Evolutionary conservation across 1,284 basidiomycete genomes (phyloP).

Genomic region (Neolentinus lepideus): DNA sequence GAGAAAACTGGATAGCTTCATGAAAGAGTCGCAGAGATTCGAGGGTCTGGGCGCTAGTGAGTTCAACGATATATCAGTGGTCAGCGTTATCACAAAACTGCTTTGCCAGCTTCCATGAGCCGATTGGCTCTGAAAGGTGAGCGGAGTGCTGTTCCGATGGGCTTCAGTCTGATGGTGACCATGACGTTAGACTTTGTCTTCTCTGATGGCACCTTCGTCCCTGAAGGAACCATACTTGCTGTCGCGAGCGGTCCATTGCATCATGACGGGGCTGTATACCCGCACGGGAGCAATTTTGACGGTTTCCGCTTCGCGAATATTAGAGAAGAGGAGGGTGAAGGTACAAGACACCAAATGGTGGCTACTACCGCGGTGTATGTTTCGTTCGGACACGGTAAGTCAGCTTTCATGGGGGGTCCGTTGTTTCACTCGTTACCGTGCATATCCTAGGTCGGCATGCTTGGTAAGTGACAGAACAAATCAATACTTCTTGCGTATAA

Average conservation of each 20-base stretch:
- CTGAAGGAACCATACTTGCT: neutral
- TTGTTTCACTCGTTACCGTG: neutral
- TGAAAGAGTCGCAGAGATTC: conserved; percentile 36
- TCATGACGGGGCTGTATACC: neutral
- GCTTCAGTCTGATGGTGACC: neutral
- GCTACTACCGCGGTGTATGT: conserved; percentile 28
- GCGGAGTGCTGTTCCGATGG: neutral
- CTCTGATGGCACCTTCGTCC: conserved; percentile 1
- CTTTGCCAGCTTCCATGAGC: neutral
- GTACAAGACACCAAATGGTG: conserved; percentile 23
- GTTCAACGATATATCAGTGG: neutral
- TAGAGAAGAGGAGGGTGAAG: conserved; percentile 20
- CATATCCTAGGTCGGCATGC: neutral
- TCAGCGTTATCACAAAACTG: neutral
- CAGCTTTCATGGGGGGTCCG: conserved; percentile 27
- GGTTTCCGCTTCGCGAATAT: conserved; percentile 33
- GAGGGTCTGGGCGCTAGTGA: conserved; percentile 15
- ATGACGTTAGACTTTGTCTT: neutral
- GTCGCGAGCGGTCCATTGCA: neutral
- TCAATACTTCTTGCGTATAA: neutral
- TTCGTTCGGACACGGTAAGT: conserved; percentile 34
- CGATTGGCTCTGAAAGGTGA: neutral
- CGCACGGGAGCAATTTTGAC: neutral
- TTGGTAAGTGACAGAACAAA: neutral
- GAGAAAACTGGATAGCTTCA: conserved; percentile 41